Evolutionary conservation across 2,329 filamentous ascomycete genomes (phyloP).

Genomic region (Apiospora arundinis): DNA sequence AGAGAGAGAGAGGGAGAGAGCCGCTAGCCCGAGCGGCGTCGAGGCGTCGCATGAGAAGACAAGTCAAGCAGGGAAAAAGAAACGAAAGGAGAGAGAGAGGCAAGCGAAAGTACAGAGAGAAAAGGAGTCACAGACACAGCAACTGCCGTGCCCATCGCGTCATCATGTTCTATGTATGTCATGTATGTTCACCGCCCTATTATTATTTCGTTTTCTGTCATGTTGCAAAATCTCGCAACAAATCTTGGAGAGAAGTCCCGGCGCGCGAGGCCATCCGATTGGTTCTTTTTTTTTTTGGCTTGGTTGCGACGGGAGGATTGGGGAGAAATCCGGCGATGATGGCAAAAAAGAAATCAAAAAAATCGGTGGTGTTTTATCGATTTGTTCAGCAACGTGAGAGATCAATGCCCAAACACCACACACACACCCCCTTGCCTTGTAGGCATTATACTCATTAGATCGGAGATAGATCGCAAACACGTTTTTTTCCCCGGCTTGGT

Average conservation of each 20-base stretch:
- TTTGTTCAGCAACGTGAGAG: background rate
- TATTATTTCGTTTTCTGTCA: background rate
- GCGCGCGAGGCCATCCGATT: slow-evolving; percentile 6
- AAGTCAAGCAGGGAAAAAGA: background rate
- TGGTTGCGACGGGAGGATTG: background rate
- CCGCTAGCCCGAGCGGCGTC: no score
- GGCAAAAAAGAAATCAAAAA: no score
- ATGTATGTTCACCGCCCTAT: background rate
- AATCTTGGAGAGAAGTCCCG: background rate
- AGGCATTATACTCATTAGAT: background rate
- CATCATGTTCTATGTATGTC: background rate
- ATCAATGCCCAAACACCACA: background rate
- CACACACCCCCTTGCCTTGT: background rate
- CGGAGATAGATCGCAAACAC: slow-evolving; percentile 9
- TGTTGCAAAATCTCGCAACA: background rate
- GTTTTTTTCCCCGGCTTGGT: background rate
- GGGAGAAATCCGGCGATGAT: background rate
- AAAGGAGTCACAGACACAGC: background rate
- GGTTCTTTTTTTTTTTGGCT: background rate
- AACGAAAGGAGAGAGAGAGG: background rate
- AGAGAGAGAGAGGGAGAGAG: background rate
- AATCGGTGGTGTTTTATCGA: background rate
- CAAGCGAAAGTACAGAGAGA: background rate
- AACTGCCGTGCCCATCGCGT: background rate
- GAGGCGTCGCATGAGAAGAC: no score